These are phyloP conservation scores for Neurospora sublineolata DNA, from an alignment of 495 filamentous ascomycete species.

Conservation along the genomic window DNA sequence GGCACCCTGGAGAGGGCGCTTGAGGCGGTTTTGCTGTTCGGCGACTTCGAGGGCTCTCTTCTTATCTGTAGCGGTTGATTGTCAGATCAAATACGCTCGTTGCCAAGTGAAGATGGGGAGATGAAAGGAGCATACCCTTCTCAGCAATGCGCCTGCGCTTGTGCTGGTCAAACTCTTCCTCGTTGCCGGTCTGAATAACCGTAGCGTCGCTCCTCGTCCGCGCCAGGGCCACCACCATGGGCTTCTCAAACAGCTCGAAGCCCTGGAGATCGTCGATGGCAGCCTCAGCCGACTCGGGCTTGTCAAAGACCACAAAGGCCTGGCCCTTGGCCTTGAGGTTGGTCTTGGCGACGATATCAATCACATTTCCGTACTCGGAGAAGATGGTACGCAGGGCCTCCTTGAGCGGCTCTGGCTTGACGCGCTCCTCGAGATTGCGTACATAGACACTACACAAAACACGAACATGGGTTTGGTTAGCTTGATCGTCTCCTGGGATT, in stretches of 20 bases:
- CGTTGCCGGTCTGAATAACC: slow-evolving; percentile 56
- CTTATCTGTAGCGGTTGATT: slow-evolving; percentile 48
- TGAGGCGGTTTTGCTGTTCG: slow-evolving; percentile 73
- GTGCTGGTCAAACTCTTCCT: slow-evolving; percentile 77
- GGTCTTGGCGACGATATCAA: slow-evolving; percentile 87
- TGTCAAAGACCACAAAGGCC: slow-evolving; percentile 91
- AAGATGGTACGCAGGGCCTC: slow-evolving; percentile 69
- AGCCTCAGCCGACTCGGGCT: slow-evolving; percentile 56
- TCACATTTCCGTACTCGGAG: slow-evolving; percentile 76
- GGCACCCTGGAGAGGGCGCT: slow-evolving; percentile 50
- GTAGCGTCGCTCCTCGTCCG: slow-evolving; percentile 81
- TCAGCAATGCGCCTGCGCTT: slow-evolving; percentile 78
- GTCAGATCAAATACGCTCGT: not conserved
- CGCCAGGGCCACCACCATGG: slow-evolving; percentile 80
- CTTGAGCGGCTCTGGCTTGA: slow-evolving; percentile 71
- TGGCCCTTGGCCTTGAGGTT: slow-evolving; percentile 91
- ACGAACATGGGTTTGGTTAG: slow-evolving; percentile 15
- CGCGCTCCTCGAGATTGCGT: slow-evolving; percentile 84
- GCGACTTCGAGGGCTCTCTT: slow-evolving; percentile 79
- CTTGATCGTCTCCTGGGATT: not conserved
- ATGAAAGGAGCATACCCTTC: slow-evolving; percentile 54
- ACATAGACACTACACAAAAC: slow-evolving; percentile 48
- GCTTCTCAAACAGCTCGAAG: slow-evolving; percentile 89
- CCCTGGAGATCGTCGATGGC: slow-evolving; percentile 87
- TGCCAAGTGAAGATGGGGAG: not conserved